Conservation (phyloP, 208 protist species). For the Phytomonas sp. region DNA sequence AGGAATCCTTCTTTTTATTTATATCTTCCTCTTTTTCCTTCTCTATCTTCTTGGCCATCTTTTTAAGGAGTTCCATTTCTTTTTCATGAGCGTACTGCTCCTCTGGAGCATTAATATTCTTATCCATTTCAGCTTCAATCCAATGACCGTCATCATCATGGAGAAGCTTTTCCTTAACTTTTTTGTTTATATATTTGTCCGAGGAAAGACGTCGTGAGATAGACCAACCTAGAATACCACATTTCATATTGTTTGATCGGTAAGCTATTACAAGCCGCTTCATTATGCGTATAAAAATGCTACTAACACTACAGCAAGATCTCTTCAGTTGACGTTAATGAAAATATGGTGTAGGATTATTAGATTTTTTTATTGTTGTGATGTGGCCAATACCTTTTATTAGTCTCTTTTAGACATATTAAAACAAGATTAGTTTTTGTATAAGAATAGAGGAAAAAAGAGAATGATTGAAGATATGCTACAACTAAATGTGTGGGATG, state of each 20-base stretch:
- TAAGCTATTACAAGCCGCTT: not conserved
- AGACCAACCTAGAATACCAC: not conserved
- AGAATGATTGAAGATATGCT: not conserved
- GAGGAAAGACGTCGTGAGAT: slow-evolving; percentile 10
- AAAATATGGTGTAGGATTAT: not conserved
- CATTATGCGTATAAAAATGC: not conserved
- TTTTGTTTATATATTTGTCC: slow-evolving; percentile 28
- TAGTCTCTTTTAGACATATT: not conserved
- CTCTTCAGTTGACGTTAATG: not conserved
- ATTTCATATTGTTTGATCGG: not conserved
- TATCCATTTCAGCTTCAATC: slow-evolving; percentile 83
- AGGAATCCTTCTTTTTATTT: not conserved
- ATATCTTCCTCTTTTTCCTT: slow-evolving; percentile 33
- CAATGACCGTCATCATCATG: slow-evolving; percentile 54
- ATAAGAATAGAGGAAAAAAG: not conserved
- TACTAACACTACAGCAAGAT: not conserved
- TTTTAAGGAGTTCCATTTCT: slow-evolving; percentile 51
- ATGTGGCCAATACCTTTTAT: not conserved
- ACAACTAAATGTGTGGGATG: not conserved
- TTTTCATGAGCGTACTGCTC: slow-evolving; percentile 70
- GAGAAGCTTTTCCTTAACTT: slow-evolving; percentile 37
- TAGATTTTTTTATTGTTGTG: not conserved
- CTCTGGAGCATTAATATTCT: slow-evolving; percentile 72
- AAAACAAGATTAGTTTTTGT: not conserved
- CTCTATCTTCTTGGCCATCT: slow-evolving; percentile 35